phyloP scores from a whole-genome alignment of 257 asterid genomes.

The Nyctanthes arbortristis region DNA sequence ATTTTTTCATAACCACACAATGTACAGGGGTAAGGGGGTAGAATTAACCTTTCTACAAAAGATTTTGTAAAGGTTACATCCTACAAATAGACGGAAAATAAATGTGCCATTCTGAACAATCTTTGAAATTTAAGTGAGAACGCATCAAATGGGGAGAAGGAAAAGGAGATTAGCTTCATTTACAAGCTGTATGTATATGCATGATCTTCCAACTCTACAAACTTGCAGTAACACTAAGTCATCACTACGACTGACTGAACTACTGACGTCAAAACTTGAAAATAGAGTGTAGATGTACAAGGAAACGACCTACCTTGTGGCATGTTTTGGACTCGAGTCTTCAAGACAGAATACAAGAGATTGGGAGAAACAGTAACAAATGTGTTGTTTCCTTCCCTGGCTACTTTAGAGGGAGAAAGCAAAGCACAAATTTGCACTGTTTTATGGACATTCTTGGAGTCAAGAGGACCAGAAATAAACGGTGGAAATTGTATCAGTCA shows the following conservation, averaged over 20 bases:
- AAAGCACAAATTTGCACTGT: neutral
- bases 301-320: slow-evolving; percentile 22
- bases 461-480: too few species aligned
- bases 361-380: neutral
- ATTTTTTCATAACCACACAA: too few species aligned
- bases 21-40: too few species aligned
- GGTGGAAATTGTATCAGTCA: slow-evolving; percentile 36
- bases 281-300: slow-evolving; percentile 26
- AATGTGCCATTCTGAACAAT: too few species aligned
- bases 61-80: too few species aligned
- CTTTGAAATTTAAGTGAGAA: too few species aligned
- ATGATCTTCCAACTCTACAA: slow-evolving; percentile 12
- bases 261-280: slow-evolving; percentile 3
- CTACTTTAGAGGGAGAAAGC: neutral
- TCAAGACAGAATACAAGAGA: slow-evolving; percentile 10
- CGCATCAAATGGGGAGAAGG: neutral
- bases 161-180: neutral
- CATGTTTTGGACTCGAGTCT: slow-evolving; percentile 6
- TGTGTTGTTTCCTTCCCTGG: slow-evolving; percentile 11
- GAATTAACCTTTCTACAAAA: too few species aligned
- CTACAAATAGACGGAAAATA: too few species aligned
- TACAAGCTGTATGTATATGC: slow-evolving; percentile 16
- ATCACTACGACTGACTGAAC: neutral
- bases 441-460: too few species aligned
- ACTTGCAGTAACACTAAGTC: neutral